Evolutionary conservation across 352 stramenopile species (phyloP).

Genomic region (Phytopythium chamaehyphon): DNA sequence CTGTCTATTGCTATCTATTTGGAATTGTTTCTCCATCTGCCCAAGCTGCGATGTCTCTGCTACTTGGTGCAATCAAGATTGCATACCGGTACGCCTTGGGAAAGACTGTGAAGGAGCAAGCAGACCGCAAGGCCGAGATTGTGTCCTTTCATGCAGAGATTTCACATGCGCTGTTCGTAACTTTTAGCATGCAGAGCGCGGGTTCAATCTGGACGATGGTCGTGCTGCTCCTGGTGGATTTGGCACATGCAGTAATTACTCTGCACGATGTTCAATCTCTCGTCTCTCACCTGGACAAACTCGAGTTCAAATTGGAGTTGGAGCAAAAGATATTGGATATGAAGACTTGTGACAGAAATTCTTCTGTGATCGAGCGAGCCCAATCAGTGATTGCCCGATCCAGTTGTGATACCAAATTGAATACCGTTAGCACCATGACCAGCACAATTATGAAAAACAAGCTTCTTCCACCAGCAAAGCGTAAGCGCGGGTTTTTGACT

Average conservation of each 20-base stretch:
- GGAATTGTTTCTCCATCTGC: background rate
- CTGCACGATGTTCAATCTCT: constrained; percentile 17
- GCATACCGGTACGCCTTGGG: constrained; percentile 26
- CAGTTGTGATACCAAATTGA: no score
- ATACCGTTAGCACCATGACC: no score
- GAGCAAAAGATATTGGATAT: constrained; percentile 4
- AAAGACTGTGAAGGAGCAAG: constrained; percentile 11
- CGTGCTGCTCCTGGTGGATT: constrained; percentile 17
- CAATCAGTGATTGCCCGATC: no score
- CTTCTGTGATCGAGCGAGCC: no score
- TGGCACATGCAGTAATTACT: constrained; percentile 7
- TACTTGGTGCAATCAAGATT: constrained; percentile 29
- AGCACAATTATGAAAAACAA: no score
- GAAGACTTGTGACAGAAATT: no score
- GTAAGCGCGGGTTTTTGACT: no score
- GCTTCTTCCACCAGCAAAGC: no score
- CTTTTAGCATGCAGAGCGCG: constrained; percentile 37
- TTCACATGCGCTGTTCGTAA: constrained; percentile 38
- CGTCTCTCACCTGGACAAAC: no score
- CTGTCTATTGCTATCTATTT: constrained; percentile 18
- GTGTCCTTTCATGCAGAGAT: constrained; percentile 46
- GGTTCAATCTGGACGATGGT: constrained; percentile 21
- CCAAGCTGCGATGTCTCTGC: constrained; percentile 14
- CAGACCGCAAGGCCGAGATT: constrained; percentile 20
- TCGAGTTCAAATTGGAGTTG: no score